Evolutionary conservation across 2,329 filamentous ascomycete species (phyloP), one percentile per base, ranked within the genome.

Genomic region (Lasiodiplodia theobromae): DNA sequence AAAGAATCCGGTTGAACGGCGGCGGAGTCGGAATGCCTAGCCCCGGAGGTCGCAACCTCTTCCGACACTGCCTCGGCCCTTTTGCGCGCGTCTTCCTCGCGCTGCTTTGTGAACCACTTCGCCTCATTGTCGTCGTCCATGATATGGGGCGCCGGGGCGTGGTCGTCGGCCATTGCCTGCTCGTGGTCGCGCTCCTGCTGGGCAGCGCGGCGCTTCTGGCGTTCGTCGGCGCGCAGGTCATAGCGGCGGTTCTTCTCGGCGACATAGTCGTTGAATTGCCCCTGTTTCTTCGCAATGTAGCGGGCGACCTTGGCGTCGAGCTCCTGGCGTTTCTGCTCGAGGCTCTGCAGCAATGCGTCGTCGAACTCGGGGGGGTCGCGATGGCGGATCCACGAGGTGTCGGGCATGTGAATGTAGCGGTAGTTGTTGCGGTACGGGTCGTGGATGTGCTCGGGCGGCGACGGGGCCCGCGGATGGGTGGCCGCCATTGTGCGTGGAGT

Each of bases 231-330:
- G 34, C 67, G 58, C 57, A 56, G 40, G 38, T 68, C 67, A 52
- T 68, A 68, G 12, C 67, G 49, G 16, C 52, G 52, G 67, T 60
- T 25, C 58, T 68, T 68, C 10, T 68, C 67, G 51, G 52, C 60
- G n/a, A 68, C 67, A 28, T 53, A 68, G 52, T 68, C 67, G 58
- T 68, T 57, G 38, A 64, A 68, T 65, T 68, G 67, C 58, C 58
- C 67, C 67, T 68, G 67, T 57, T 68, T 68, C 60, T 68, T 68
- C n/a, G 52, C 51, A 21, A 68, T 68, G 60, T 68, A 68, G 49
- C 67, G 67, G 28, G 51, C 51, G 37, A 68, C 60, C 52, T 68
- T 68, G 37, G 67, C 67, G 67, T 68, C 67, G 58, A 68, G 67
- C 34, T 68, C 67, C 51, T 57, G 60, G 38, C 67, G 67, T 38